Evolutionary conservation across 768 basidiomycete species (phyloP).

Genomic region (Mycena albidolilacea): DNA sequence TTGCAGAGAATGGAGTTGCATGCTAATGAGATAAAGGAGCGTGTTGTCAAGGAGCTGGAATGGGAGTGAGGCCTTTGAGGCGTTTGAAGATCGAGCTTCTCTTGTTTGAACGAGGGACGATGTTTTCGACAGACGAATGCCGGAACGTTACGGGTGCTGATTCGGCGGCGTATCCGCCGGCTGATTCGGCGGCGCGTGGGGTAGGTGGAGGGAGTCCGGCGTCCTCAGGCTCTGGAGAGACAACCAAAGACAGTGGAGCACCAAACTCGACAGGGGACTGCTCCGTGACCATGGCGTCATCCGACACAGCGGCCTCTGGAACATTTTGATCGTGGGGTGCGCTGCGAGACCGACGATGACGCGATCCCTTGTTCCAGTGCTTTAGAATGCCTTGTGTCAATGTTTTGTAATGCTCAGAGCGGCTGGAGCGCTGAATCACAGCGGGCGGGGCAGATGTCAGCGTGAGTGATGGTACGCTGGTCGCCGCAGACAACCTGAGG

Average conservation of each 20-base stretch:
- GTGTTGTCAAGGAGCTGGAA: conserved; percentile 13
- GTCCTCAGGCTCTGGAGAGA: conserved; percentile 6
- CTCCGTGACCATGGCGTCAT: not conserved
- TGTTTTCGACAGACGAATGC: conserved; percentile 35
- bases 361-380: conserved; percentile 37
- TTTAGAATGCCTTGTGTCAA: conserved; percentile 36
- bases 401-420: conserved; percentile 25
- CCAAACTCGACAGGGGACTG: conserved; percentile 38
- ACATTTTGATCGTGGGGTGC: conserved; percentile 36
- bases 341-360: conserved; percentile 40
- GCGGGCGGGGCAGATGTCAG: conserved; percentile 13
- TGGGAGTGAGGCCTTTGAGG: conserved; percentile 27
- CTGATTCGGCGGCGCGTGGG: not conserved
- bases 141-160: conserved; percentile 31
- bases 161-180: not conserved
- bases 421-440: conserved; percentile 23
- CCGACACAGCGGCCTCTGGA: conserved; percentile 9
- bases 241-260: conserved; percentile 15
- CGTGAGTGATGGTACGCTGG: not conserved
- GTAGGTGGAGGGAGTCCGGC: not conserved
- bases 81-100: conserved; percentile 34
- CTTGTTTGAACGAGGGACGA: conserved; percentile 20
- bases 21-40: not conserved
- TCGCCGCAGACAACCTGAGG: conserved; percentile 21
- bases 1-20: not conserved